phyloP scores from a whole-genome alignment of 2,329 filamentous ascomycete species.

The Beauveria varroae region DNA sequence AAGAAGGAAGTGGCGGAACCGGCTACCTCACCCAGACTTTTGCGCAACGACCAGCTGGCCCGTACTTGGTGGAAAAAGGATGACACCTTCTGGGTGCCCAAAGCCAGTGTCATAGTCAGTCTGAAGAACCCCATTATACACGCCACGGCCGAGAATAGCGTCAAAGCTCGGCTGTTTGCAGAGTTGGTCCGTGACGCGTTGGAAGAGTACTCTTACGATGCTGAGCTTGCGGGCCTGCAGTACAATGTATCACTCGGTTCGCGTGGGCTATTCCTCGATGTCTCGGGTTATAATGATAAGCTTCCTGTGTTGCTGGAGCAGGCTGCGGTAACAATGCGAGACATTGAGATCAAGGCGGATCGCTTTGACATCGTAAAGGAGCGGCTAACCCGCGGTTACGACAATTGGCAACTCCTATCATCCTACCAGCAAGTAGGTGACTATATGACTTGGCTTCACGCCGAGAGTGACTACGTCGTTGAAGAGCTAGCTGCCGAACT shows the following conservation, averaged over 20 bases:
- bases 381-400: conserved; percentile 64
- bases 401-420: conserved; percentile 82
- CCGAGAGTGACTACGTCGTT: conserved; percentile 68
- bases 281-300: conserved; percentile 95
- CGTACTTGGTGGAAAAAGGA: conserved; percentile 98
- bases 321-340: conserved; percentile 74
- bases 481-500: conserved; percentile 76
- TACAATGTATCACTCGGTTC: conserved; percentile 71
- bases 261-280: conserved; percentile 67
- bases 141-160: conserved; percentile 67
- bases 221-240: conserved; percentile 80
- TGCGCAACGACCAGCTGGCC: conserved; percentile 73
- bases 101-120: conserved; percentile 77
- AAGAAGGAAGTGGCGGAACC: conserved; percentile 83
- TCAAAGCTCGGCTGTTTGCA: conserved; percentile 73
- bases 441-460: conserved; percentile 72
- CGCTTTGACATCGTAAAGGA: conserved; percentile 91
- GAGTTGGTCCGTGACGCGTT: conserved; percentile 83
- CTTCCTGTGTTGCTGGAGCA: conserved; percentile 85
- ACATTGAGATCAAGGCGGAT: conserved; percentile 76
- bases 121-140: conserved; percentile 73
- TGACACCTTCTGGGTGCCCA: conserved; percentile 96
- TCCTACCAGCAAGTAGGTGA: conserved; percentile 84
- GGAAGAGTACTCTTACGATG: conserved; percentile 92
- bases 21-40: conserved; percentile 65